Base-by-base conservation (phyloP, 2,329 filamentous ascomycete species). In the Xylariaceae sp. region DNA sequence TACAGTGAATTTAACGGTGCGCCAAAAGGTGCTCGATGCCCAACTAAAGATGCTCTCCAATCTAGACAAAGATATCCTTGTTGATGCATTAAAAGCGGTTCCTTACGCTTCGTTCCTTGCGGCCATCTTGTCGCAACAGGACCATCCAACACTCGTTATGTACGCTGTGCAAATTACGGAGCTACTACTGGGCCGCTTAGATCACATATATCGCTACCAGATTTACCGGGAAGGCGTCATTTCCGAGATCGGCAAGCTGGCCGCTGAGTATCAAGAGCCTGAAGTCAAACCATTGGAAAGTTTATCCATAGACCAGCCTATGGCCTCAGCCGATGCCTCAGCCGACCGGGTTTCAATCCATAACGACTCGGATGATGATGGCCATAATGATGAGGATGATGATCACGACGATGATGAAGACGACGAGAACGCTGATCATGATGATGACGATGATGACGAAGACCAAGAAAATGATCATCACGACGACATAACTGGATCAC, bases 1-100 rank as follows among this genome's bases (percentile, higher is more conserved):
- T 72, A 99, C 94, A 0, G 93, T 99, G 59, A 99, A 99, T 67
- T 76, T 97, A 13, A 91, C 85, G 51, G 94, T 99, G 33, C 88
- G 95, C 18, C 91, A 97, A 69, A 97, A 96, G 73, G 94, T 99
- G 2, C 80, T 99, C 27, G 91, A 86, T 16, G 94, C 93, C n/a
- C 94, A 99, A 67, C 77, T 97, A 37, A 97, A 97, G 75, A 97
- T 99, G 91, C 81, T 99, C 8, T 96, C 92, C 10, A 96, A 97
- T 61, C 76, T 99, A n/a, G 91, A 97, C 63, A 86, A 85, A 36
- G 80, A 82, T 30, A 91, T 99, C 44, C 81, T 99, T 3, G 82
- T 91, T 57, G 93, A 97, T 64, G 89, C 93, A 7, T 75, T 99
- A 24, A 88, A 88, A 21, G 84, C 90, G 13, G 92, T 99, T 1